These are phyloP conservation scores for Clitopilus hobsonii DNA, from an alignment of 768 basidiomycete genomes.

Conservation along the genomic window DNA sequence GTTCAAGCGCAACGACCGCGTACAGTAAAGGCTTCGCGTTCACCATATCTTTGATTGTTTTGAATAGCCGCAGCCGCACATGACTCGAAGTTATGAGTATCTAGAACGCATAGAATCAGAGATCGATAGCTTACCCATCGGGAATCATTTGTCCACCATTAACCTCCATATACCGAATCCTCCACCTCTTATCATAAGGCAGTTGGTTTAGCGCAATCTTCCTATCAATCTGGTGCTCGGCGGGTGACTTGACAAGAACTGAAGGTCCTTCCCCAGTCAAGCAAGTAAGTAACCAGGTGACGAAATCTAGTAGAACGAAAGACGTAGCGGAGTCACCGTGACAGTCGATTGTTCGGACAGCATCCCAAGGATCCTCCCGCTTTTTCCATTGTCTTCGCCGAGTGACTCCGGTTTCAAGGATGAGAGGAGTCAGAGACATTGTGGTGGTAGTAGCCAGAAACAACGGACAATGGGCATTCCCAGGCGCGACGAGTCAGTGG, in stretches of 20 bases:
- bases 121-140: background rate
- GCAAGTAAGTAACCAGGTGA: background rate
- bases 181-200: background rate
- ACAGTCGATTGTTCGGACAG: too few species aligned
- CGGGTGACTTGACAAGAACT: slow-evolving; percentile 7
- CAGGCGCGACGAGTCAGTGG: background rate
- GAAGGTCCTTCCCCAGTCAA: slow-evolving; percentile 7
- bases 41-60: slow-evolving; percentile 4
- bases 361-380: background rate
- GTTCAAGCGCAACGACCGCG: slow-evolving; percentile 14
- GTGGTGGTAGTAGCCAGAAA: background rate
- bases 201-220: background rate
- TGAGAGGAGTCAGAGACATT: background rate
- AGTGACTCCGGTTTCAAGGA: background rate
- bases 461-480: background rate
- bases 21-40: slow-evolving; percentile 8
- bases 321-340: background rate
- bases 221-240: slow-evolving; percentile 3
- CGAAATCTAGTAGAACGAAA: background rate
- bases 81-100: slow-evolving; percentile 6
- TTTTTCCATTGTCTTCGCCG: background rate
- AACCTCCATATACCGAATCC: slow-evolving; percentile 3
- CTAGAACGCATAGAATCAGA: background rate
- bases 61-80: slow-evolving; percentile 13
- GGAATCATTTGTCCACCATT: background rate